Percentiles rank a stretch among this genome's conserved stretches.
Evolutionary conservation across 306 rosid genomes (phyloP).

Genomic region (Trifolium subterraneum): DNA sequence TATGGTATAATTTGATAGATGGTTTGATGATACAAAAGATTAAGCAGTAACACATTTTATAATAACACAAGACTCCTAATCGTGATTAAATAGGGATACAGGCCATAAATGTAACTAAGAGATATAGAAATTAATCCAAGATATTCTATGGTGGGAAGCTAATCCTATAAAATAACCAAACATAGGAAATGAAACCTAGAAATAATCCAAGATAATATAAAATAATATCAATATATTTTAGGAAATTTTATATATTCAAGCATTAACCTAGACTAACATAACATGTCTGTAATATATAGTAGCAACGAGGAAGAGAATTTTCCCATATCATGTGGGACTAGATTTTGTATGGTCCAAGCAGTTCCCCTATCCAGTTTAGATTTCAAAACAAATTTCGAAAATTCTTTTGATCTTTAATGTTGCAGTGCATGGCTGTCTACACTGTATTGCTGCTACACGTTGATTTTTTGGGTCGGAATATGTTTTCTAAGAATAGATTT

Average conservation of each 20-base stretch:
- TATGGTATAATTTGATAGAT: no score
- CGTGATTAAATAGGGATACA: no score
- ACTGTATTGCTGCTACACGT: not conserved
- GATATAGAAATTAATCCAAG: no score
- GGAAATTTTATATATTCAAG: not conserved
- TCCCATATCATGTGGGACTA: not conserved
- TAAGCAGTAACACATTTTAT: no score
- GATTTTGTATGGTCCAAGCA: constrained; percentile 15
- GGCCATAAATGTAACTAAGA: no score
- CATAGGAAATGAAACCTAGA: not conserved
- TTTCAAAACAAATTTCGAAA: constrained; percentile 12
- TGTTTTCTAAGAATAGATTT: constrained; percentile 5
- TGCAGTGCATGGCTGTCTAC: constrained; percentile 19
- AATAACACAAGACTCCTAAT: no score
- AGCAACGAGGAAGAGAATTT: not conserved
- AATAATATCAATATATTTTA: not conserved
- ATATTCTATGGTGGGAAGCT: no score
- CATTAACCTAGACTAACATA: not conserved
- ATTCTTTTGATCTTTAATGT: constrained; percentile 1
- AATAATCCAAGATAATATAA: not conserved
- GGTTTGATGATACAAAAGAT: no score
- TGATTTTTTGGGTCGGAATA: constrained; percentile 4
- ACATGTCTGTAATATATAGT: not conserved
- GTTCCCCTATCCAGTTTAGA: constrained; percentile 2
- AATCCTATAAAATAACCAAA: no score